A percentile compares a stretch with the other conserved stretches of the same genome.
These are phyloP conservation scores for Ensete glaucum DNA, from an alignment of 176 grass and related monocot species.

Conservation along the genomic window DNA sequence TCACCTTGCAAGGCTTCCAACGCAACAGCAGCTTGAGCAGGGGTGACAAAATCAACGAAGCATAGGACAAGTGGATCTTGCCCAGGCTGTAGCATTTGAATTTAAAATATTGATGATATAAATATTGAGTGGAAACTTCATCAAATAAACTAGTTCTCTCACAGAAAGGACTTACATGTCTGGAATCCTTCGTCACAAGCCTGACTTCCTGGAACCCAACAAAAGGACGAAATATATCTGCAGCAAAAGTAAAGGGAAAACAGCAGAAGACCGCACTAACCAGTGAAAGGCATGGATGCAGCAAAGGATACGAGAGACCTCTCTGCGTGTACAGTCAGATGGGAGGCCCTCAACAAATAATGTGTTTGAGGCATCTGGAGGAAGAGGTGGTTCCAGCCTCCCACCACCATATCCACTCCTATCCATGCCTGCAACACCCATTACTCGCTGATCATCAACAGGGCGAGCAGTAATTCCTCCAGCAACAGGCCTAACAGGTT, in stretches of 20 bases:
- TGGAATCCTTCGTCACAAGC: slow-evolving; percentile 69
- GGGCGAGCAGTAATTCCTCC: slow-evolving; percentile 55
- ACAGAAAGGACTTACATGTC: slow-evolving; percentile 45
- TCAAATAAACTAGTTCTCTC: too few species aligned
- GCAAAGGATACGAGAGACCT: slow-evolving; percentile 68
- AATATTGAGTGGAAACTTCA: too few species aligned
- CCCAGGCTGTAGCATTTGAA: slow-evolving; percentile 49
- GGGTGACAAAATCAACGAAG: slow-evolving; percentile 57
- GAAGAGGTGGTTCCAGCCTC: slow-evolving; percentile 63
- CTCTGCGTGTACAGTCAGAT: slow-evolving; percentile 38
- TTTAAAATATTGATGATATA: slow-evolving; percentile 3
- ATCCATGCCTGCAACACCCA: slow-evolving; percentile 52
- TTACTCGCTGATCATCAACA: slow-evolving; percentile 59
- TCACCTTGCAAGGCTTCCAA: slow-evolving; percentile 59
- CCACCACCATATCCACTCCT: slow-evolving; percentile 56
- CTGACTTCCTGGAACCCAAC: slow-evolving; percentile 52
- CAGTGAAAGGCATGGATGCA: too few species aligned
- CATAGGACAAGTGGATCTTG: slow-evolving; percentile 69
- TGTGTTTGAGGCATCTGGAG: slow-evolving; percentile 78
- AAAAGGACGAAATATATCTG: slow-evolving; percentile 75
- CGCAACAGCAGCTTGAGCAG: slow-evolving; percentile 37
- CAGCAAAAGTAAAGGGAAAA: background rate
- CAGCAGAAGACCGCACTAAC: too few species aligned
- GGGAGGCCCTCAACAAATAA: slow-evolving; percentile 53
- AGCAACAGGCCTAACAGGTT: slow-evolving; percentile 45